Conservation (phyloP, 1,284 basidiomycete species). For the Fomes fomentarius region DNA sequence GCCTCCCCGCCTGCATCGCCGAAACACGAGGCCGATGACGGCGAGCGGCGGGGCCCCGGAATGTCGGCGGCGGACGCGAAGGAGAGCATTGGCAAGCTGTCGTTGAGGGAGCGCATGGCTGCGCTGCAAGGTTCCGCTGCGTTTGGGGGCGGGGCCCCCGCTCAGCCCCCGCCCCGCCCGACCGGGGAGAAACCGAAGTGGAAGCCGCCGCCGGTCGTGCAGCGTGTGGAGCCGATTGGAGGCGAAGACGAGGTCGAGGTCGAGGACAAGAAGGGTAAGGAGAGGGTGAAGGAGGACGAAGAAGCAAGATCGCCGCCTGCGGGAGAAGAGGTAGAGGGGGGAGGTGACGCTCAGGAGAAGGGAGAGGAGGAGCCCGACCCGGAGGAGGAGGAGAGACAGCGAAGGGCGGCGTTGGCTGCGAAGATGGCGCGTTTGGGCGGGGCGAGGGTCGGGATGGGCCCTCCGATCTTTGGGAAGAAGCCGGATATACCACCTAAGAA, state of each 20-base stretch:
- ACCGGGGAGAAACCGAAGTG: constrained; percentile 77
- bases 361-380: constrained; percentile 52
- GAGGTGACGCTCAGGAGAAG: constrained; percentile 43
- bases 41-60: constrained; percentile 36
- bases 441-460: constrained; percentile 80
- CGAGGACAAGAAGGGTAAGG: constrained; percentile 33
- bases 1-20: constrained; percentile 57
- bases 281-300: constrained; percentile 32
- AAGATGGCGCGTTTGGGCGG: constrained; percentile 90
- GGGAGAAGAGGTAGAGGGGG: constrained; percentile 38
- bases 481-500: constrained; percentile 49
- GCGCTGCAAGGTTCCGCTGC: constrained; percentile 80
- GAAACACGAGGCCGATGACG: constrained; percentile 23
- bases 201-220: constrained; percentile 64
- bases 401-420: constrained; percentile 81
- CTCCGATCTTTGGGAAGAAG: constrained; percentile 66
- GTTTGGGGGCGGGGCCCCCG: constrained; percentile 59
- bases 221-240: constrained; percentile 47
- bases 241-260: constrained; percentile 41
- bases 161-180: constrained; percentile 58
- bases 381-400: constrained; percentile 79
- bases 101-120: constrained; percentile 91
- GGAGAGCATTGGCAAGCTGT: constrained; percentile 76
- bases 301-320: constrained; percentile 41
- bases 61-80: constrained; percentile 88